These are phyloP conservation scores for Tritrichomonas musculus DNA, from an alignment of 208 protist genomes.

Conservation along the genomic window DNA sequence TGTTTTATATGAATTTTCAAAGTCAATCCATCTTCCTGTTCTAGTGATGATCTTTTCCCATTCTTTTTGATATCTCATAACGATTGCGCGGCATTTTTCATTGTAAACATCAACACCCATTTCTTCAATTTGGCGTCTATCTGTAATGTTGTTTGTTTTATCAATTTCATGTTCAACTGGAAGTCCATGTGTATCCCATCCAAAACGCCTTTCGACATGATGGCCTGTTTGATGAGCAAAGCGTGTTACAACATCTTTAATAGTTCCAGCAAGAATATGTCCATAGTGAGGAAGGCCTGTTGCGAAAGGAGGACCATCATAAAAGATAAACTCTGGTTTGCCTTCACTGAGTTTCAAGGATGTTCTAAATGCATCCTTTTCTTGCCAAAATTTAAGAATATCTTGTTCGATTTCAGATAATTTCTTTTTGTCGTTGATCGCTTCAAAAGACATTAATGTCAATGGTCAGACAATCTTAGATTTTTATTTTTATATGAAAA, in stretches of 20 bases:
- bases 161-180: conserved; percentile 99
- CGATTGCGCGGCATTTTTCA: conserved; percentile 86
- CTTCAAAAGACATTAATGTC: background rate
- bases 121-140: conserved; percentile 43
- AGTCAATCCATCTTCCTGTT: conserved; percentile 97
- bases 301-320: conserved; percentile 99
- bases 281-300: conserved; percentile 99
- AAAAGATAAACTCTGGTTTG: conserved; percentile 69
- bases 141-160: conserved; percentile 74
- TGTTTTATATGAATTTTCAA: conserved; percentile 99
- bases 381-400: conserved; percentile 4
- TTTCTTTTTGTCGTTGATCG: background rate
- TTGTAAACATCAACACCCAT: conserved; percentile 98
- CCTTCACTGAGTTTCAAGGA: background rate
- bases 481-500: too few species aligned
- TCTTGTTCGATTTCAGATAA: background rate
- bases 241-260: conserved; percentile 95
- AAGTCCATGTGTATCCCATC: conserved; percentile 98
- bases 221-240: conserved; percentile 92
- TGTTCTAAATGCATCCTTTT: conserved; percentile 22
- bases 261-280: conserved; percentile 96
- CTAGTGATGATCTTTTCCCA: conserved; percentile 89
- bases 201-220: conserved; percentile 93
- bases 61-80: conserved; percentile 93
- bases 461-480: too few species aligned